A percentile compares a stretch with the other conserved stretches of the same genome.
These are phyloP conservation scores for Cyclotella atomus DNA, from an alignment of 108 stramenopile genomes.

Conservation along the genomic window DNA sequence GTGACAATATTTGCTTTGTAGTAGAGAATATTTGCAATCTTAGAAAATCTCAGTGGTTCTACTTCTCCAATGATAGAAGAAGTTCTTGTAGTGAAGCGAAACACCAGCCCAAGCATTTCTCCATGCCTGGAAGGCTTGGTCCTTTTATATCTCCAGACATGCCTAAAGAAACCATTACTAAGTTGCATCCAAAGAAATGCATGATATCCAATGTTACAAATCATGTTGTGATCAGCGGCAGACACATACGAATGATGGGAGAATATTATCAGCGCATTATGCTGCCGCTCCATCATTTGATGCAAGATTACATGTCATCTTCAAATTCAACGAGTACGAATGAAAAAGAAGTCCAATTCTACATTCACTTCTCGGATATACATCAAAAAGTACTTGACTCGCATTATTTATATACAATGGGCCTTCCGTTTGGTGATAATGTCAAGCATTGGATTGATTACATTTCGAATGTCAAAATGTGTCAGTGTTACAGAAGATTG, in stretches of 20 bases:
- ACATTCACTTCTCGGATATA: conserved; percentile 5
- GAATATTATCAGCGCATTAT: conserved; percentile 35
- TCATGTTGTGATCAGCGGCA: conserved; percentile 35
- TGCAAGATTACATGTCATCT: conserved; percentile 8
- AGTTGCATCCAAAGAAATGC: conserved; percentile 1
- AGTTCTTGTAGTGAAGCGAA: background rate
- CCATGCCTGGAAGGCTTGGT: background rate
- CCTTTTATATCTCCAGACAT: background rate
- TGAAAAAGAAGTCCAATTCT: conserved; percentile 9
- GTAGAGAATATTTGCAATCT: conserved; percentile 15
- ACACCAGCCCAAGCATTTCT: conserved; percentile 6
- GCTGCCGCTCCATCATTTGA: conserved; percentile 16
- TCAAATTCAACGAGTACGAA: background rate
- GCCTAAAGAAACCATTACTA: background rate
- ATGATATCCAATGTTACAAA: conserved; percentile 20
- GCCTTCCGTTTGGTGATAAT: conserved; percentile 7
- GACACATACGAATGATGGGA: conserved; percentile 43
- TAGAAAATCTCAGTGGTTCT: background rate
- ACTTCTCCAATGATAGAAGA: background rate
- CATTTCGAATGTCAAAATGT: background rate
- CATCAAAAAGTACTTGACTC: background rate
- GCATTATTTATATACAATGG: conserved; percentile 13
- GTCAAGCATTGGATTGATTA: conserved; percentile 2
- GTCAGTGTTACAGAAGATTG: conserved; percentile 20
- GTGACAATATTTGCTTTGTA: conserved; percentile 5